Evolutionary conservation across 192 early-diverging fungal species (phyloP), one percentile per base, ranked within the genome.

Genomic region (Coemansia pectinata): DNA sequence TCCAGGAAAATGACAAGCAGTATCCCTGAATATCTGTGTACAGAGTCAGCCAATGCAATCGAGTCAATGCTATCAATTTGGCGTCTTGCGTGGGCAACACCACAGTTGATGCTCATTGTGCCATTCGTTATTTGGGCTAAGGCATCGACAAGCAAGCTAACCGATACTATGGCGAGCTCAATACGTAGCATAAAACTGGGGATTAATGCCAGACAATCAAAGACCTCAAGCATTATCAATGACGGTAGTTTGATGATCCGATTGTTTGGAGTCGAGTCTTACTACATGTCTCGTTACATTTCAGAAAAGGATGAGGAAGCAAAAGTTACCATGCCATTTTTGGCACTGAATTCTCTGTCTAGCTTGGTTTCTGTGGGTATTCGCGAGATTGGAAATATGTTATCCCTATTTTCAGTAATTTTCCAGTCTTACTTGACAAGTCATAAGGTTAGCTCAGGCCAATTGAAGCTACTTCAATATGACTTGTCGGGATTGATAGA

Each of bases 331-430:
- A 14, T 41, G 11, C 40, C 63, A 52, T 84, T 48, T 2, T 68
- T 84, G 17, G 88, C 88, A 85, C 74, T 93, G 7, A 85, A 81
- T 1, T 73, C 88, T 48, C 87, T 91, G 4, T 62, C 88, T 17
- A 85, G 88, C 27, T 50, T 82, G 1, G 44, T 89, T 36, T 74
- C 7, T 78, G 17, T 71, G 79, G 0, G 38, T 69, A n/a, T 93
- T 87, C 52, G 41, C 88, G 38, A 74, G 62, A 23, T 33, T 81
- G 44, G 83, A 77, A 29, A 73, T 81, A 9, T 67, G 6, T 1
- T 59, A 1, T 31, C 65, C 11, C 33, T 52, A 8, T 19, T 33
- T 4, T 31, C 59, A 15, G 57, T 74, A 6, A 41, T 41, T 41
- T 4, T 10, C 2, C 40, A 41, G 14, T 41, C 40, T 15, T 15